Base-by-base conservation (phyloP, 2,329 filamentous ascomycete genomes). In the Fusarium algeriense region DNA sequence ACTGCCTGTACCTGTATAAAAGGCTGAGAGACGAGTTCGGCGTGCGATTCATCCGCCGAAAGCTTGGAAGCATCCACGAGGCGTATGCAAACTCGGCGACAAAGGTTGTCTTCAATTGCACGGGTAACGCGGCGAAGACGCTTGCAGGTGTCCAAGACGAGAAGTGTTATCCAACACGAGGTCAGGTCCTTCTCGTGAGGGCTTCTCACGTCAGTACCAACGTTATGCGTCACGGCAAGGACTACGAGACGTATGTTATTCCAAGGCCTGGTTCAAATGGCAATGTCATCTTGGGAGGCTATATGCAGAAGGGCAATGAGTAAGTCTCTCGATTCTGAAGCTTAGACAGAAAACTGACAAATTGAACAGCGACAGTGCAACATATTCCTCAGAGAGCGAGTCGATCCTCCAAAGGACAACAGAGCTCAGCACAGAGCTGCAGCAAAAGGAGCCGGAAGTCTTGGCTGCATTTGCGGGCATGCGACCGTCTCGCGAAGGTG, bases 251-350 rank as follows among this genome's bases (percentile, higher is more conserved):
- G 0, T 62, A 62, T 17, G 43, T 62, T 0, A 62, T 62, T 3
- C 59, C 59, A 1, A 48, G 59, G 9, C 59, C 59, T 26, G 54
- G 54, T 4, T 62, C 59, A 3, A 62, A 62, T 32, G 59, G 54
- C 0, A 62, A 62, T n/a, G 59, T 60, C 3, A 34, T 62, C 2
- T 23, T 62, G 17, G 59, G 59, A 37, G 59, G 59, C 5, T 62
- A 60, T 1, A 62, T 62, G 59, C 59, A 62, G 4, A 60, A 62
- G 15, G 37, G 54, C 6, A 40, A 43, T 1, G 23, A 38, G 59
- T 62, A 17, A 37, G 17, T 34, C 2, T 9, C 6, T 5, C 10
- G 5, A 7, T n/a, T 2, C 7, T 11, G 1, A 28, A 17, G 12
- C 5, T 3, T 3, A 10, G 2, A 3, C 11, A 5, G 1, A 3